A percentile compares a stretch with the other conserved stretches of the same genome.
Conservation (phyloP, 2,329 filamentous ascomycete genomes). For the Paraphaeosphaeria minitans region DNA sequence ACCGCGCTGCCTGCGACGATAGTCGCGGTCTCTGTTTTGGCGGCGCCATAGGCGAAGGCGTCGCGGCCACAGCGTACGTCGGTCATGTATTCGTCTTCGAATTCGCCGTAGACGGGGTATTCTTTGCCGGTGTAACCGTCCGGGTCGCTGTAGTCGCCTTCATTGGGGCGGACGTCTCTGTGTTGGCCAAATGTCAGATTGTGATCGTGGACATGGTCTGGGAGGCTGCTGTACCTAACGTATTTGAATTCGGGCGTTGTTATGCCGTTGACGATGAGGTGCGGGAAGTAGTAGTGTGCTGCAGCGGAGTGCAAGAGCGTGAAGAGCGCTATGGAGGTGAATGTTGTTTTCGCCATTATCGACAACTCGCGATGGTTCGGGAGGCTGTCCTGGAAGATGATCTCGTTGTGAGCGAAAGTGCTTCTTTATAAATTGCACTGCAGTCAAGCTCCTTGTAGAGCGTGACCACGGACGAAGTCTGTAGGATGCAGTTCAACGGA, state of each 20-base stretch:
- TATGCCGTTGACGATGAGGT: conserved; percentile 14
- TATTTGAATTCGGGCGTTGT: conserved; percentile 16
- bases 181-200: not conserved
- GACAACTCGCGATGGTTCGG: not conserved
- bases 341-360: not conserved
- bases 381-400: not conserved
- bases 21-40: conserved; percentile 6
- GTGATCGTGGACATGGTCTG: not conserved
- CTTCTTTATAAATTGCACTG: too few relatives aligned
- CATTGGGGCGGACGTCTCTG: conserved; percentile 7
- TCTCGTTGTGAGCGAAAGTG: too few relatives aligned
- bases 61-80: conserved; percentile 14
- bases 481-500: not conserved
- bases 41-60: not conserved
- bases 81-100: conserved; percentile 11
- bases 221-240: not conserved
- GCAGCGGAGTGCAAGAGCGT: conserved; percentile 6
- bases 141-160: conserved; percentile 1
- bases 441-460: not conserved
- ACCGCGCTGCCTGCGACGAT: conserved; percentile 10
- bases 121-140: conserved; percentile 14
- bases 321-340: not conserved
- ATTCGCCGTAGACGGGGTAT: conserved; percentile 12
- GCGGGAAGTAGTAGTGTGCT: conserved; percentile 15
- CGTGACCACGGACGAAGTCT: not conserved